These are phyloP conservation scores for Suillus occidentalis DNA, from an alignment of 768 basidiomycete genomes.

Conservation along the genomic window DNA sequence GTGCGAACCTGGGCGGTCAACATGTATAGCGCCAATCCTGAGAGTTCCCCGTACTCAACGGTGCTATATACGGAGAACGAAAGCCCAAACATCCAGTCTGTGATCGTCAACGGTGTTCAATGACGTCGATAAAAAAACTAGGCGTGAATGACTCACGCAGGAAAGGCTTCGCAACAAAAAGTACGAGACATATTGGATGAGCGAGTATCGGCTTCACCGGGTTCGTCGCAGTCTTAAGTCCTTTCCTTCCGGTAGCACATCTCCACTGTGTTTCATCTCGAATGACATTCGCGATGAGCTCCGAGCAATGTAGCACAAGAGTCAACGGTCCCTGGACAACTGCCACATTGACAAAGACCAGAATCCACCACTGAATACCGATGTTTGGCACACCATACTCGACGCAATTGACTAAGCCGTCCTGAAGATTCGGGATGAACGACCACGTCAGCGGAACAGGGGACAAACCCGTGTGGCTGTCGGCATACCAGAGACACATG, in stretches of 20 bases:
- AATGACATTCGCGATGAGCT: conserved; percentile 29
- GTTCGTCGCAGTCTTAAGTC: conserved; percentile 17
- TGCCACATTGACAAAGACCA: conserved; percentile 27
- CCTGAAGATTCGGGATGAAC: conserved; percentile 20
- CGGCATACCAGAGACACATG: neutral
- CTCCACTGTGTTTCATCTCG: conserved; percentile 30
- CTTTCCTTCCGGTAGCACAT: conserved; percentile 18
- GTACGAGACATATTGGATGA: conserved; percentile 13
- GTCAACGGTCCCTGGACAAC: conserved; percentile 30
- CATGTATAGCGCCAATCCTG: too few species aligned
- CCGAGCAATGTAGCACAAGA: conserved; percentile 28
- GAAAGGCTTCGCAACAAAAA: conserved; percentile 25
- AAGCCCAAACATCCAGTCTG: conserved; percentile 36
- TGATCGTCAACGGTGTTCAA: neutral
- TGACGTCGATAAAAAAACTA: neutral
- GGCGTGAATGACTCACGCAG: conserved; percentile 20
- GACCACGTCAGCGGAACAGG: conserved; percentile 16
- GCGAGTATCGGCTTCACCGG: conserved; percentile 26
- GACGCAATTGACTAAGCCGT: neutral
- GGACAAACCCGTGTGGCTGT: neutral
- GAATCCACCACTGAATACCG: conserved; percentile 22
- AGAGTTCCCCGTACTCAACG: too few species aligned
- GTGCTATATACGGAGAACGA: conserved; percentile 10
- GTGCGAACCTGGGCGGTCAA: conserved; percentile 18
- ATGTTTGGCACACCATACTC: conserved; percentile 20